Conservation (phyloP, 345 rosid species). For the Eucalyptus marginata region DNA sequence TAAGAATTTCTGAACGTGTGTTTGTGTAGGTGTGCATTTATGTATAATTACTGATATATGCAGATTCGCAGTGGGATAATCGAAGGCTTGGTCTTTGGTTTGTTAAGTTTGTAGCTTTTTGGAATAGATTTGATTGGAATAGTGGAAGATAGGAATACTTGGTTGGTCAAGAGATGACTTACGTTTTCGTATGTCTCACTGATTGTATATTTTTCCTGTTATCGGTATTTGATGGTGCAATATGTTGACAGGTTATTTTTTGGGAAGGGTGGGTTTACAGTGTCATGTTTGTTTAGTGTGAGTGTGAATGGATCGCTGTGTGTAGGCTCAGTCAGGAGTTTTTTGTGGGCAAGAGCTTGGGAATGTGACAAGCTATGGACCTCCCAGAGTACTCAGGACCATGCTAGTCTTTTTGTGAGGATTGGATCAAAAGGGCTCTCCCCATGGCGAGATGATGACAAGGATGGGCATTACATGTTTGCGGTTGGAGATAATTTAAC, state of each 20-base stretch:
- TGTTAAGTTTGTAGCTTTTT: background rate
- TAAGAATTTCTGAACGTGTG: background rate
- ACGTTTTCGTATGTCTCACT: background rate
- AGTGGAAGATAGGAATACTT: background rate
- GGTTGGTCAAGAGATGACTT: background rate
- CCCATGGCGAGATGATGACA: slow-evolving; percentile 67
- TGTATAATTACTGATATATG: background rate
- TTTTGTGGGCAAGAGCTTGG: slow-evolving; percentile 51
- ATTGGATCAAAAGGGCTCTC: slow-evolving; percentile 46
- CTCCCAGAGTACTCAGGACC: slow-evolving; percentile 38
- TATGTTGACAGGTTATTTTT: background rate
- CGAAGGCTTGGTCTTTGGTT: background rate
- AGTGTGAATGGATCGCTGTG: slow-evolving; percentile 43
- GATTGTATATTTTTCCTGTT: background rate
- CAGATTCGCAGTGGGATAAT: background rate
- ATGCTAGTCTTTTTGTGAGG: slow-evolving; percentile 36
- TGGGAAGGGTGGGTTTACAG: slow-evolving; percentile 8
- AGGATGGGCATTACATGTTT: slow-evolving; percentile 72
- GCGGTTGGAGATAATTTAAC: slow-evolving; percentile 64
- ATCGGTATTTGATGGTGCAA: background rate
- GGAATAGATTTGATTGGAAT: background rate
- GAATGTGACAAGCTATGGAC: slow-evolving; percentile 43
- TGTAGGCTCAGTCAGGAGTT: slow-evolving; percentile 64
- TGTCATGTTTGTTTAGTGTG: slow-evolving; percentile 12
- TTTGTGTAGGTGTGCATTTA: background rate